Evolutionary conservation across 176 grass and related monocot genomes (phyloP).

Genomic region (Oryza punctata): DNA sequence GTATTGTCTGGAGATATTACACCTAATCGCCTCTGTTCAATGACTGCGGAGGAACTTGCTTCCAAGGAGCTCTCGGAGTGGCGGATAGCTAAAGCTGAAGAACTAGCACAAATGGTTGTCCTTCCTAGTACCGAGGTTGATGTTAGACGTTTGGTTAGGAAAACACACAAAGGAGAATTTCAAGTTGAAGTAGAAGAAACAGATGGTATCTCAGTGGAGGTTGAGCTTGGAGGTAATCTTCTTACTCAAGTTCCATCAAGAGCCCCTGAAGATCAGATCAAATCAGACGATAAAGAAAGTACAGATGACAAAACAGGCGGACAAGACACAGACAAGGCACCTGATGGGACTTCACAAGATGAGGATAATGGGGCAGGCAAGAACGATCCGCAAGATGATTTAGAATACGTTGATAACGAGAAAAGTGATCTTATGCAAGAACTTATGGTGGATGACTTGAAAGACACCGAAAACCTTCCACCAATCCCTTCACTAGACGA

Average conservation of each 20-base stretch:
- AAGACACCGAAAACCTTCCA: conserved; percentile 69
- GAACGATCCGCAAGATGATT: conserved; percentile 46
- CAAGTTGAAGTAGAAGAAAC: conserved; percentile 85
- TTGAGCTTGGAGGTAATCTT: conserved; percentile 74
- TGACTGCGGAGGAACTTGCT: conserved; percentile 91
- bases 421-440: conserved; percentile 91
- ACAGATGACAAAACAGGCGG: conserved; percentile 28
- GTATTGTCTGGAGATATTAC: conserved; percentile 88
- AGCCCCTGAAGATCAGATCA: conserved; percentile 42
- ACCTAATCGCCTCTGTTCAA: conserved; percentile 81
- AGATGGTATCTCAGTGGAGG: conserved; percentile 71
- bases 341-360: conserved; percentile 46
- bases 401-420: conserved; percentile 58
- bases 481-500: conserved; percentile 90
- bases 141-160: conserved; percentile 78
- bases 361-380: conserved; percentile 44
- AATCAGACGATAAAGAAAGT: conserved; percentile 46
- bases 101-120: conserved; percentile 81
- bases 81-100: conserved; percentile 92
- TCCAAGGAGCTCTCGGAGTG: conserved; percentile 93
- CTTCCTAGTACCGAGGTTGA: conserved; percentile 77
- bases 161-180: conserved; percentile 98
- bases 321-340: conserved; percentile 46
- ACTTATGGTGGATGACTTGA: conserved; percentile 88
- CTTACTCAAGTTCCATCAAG: conserved; percentile 48